phyloP scores from a whole-genome alignment of 768 basidiomycete species.

The Kwoniella botswanensis region DNA sequence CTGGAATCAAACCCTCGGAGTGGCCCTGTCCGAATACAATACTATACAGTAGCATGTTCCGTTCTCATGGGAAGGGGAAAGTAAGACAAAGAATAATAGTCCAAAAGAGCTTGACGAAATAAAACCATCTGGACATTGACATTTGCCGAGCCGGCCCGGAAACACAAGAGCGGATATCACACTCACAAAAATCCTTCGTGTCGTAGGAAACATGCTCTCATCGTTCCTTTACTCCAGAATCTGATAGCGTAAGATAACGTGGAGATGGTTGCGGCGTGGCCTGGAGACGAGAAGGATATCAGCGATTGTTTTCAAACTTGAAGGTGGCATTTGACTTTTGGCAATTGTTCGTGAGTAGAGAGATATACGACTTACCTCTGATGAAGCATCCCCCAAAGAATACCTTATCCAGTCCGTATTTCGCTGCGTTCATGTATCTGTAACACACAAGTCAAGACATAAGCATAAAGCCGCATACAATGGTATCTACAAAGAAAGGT shows the following conservation, averaged over 20 bases:
- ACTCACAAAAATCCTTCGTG: constrained; percentile 97
- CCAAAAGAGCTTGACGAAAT: neutral
- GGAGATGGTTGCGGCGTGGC: constrained; percentile 94
- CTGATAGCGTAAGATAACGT: constrained; percentile 98
- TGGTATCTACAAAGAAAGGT: neutral
- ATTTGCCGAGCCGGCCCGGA: too few species aligned
- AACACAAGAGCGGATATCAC: neutral
- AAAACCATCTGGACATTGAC: neutral
- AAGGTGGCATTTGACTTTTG: neutral
- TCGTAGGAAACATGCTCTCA: constrained; percentile 91
- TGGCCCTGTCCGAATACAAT: too few species aligned
- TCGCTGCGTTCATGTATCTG: constrained; percentile 99
- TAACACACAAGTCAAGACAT: constrained; percentile 1
- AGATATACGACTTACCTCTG: constrained; percentile 68
- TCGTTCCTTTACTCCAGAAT: constrained; percentile 98
- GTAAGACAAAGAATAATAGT: neutral
- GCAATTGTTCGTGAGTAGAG: neutral
- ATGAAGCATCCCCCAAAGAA: constrained; percentile 99
- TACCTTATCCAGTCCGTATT: constrained; percentile 92
- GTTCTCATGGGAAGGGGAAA: neutral
- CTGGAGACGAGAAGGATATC: constrained; percentile 59
- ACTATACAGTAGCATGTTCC: too few species aligned
- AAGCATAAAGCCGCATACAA: neutral
- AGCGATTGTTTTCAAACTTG: neutral
- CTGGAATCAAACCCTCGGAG: neutral